phyloP scores from a whole-genome alignment of 176 grass and related monocot genomes.

The Ensete glaucum region DNA sequence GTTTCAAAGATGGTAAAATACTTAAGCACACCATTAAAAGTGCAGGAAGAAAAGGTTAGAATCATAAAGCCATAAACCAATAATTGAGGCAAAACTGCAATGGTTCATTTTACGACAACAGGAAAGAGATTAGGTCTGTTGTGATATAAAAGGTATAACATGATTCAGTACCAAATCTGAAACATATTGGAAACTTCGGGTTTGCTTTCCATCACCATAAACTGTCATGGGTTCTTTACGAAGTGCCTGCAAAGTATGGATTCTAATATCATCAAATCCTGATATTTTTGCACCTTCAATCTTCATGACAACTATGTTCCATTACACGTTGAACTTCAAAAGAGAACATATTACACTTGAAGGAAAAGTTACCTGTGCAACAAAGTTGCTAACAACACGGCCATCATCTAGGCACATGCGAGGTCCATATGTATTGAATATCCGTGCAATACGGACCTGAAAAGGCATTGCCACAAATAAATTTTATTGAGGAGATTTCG shows the following conservation, averaged over 20 bases:
- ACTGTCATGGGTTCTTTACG: conserved; percentile 81
- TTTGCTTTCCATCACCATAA: conserved; percentile 95
- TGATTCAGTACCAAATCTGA: conserved; percentile 66
- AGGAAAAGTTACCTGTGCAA: conserved; percentile 59
- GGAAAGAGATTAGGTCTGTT: not conserved
- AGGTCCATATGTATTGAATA: conserved; percentile 94
- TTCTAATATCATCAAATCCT: not conserved
- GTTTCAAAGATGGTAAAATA: not conserved
- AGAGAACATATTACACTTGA: not conserved
- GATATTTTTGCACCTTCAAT: not conserved
- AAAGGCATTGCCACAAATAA: conserved; percentile 7
- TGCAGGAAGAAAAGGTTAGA: not conserved
- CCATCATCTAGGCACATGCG: conserved; percentile 96
- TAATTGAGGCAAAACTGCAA: not conserved
- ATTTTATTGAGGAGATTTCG: not conserved
- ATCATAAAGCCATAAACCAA: not conserved
- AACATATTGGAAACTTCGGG: conserved; percentile 89
- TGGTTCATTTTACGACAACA: not conserved
- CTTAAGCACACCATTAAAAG: too few relatives aligned
- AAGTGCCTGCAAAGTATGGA: conserved; percentile 45
- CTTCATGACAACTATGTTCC: not conserved
- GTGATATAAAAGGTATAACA: not conserved
- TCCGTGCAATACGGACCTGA: conserved; percentile 87
- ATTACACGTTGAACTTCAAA: not conserved
- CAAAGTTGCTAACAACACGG: conserved; percentile 92